Percentiles rank a stretch among this genome's conserved stretches.
phyloP scores from a whole-genome alignment of 164 flowering plant genomes.

The Tinospora cordifolia region DNA sequence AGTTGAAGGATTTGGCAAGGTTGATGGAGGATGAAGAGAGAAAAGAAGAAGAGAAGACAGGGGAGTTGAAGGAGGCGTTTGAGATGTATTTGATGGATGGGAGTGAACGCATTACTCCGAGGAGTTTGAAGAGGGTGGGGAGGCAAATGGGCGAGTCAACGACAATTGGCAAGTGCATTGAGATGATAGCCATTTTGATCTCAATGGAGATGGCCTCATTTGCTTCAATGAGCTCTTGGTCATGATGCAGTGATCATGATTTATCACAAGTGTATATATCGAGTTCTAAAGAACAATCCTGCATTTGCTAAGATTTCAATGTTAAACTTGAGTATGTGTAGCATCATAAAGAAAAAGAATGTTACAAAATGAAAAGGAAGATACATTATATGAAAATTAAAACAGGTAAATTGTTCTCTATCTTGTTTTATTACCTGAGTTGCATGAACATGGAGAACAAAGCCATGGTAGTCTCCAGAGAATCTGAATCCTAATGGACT shows the following conservation, averaged over 20 bases:
- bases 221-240: constrained; percentile 29
- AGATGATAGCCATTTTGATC: constrained; percentile 33
- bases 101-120: constrained; percentile 40
- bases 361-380: too few relatives aligned
- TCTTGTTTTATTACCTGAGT: too few relatives aligned
- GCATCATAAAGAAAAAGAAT: too few relatives aligned
- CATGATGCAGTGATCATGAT: constrained; percentile 37
- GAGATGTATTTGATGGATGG: constrained; percentile 40
- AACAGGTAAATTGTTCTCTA: too few relatives aligned
- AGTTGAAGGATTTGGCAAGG: constrained; percentile 34
- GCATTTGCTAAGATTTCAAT: too few relatives aligned
- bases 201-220: constrained; percentile 36
- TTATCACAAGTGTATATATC: too few relatives aligned
- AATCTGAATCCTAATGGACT: not conserved
- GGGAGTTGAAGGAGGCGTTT: constrained; percentile 41
- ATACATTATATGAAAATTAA: too few relatives aligned
- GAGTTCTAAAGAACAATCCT: too few relatives aligned
- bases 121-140: constrained; percentile 38
- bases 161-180: constrained; percentile 19
- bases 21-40: constrained; percentile 28
- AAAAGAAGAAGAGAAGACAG: constrained; percentile 32
- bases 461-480: too few relatives aligned
- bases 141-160: constrained; percentile 23
- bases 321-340: too few relatives aligned
- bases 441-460: not conserved